Base-by-base conservation (phyloP, 1,284 basidiomycete species). In the Bjerkandera adusta region DNA sequence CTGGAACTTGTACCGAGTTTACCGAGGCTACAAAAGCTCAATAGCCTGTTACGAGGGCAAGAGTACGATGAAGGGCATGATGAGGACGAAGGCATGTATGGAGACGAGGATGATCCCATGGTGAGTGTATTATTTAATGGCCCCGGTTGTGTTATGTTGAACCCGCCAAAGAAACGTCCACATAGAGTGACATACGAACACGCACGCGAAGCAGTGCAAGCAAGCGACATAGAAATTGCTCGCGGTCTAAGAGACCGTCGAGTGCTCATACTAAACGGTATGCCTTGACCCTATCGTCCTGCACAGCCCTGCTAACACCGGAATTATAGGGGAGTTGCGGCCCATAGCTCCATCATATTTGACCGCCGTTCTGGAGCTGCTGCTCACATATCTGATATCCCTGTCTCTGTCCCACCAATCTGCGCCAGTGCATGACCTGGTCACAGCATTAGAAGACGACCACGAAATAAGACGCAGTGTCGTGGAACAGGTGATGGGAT, bases 1-100 rank as follows among this genome's bases (percentile, higher is more conserved):
- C 65, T 95, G 35, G 92, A 96, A 62, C 69, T 91, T 16, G 72
- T 80, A 0, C 85, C 86, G 0, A 66, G 76, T 22, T 77, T 92
- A 0, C 88, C 91, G 5, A 84, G 78, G 52, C 59, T 92, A 13
- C 83, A 89, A 52, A 79, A 82, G 48, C 66, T 95, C n/a, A 67
- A 71, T 3, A 63, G 67, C 0, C 62, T 90, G 10, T 66, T 94
- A 36, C 71, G 71, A 34, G 87, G 83, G 2, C 72, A 72, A 50
- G 79, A 83, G 47, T 94, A 91, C 58, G 78, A 81, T 45, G 84
- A 71, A 63, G 61, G 65, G 2, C 70, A 73, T 7, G 64, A 76
- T 26, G 72, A 81, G 21, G 77, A 79, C 18, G 69, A 70, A 30
- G 65, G 53, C 21, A 48, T 52, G 39, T 43, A 45, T 37, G 50